Evolutionary conservation across 805 yeast genomes (phyloP), one percentile per base, ranked within the genome.

Genomic region (Saturnispora halmiae): DNA sequence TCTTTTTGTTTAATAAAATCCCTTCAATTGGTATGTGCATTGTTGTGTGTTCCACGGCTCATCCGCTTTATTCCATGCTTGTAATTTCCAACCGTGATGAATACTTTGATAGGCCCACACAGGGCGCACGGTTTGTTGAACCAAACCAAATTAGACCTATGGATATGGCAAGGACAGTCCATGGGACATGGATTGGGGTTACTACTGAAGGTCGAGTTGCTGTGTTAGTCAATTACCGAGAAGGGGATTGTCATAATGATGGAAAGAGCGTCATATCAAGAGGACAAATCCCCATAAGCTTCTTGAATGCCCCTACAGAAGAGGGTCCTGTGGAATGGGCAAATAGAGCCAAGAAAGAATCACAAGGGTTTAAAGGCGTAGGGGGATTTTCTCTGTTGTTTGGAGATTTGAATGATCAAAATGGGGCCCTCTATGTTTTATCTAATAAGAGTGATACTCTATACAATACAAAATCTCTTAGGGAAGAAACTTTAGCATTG

Each of bases 141-240:
- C 37, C 41, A 11, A 36, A 53, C 9, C 61, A 81, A 1, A 55
- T 85, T 9, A 72, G 82, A 6, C 96, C 96, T 0, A 61, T 69
- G 29, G 96, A 90, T 56, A 57, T 82, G 51, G 85, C 79, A 1
- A 59, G 87, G 27, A 60, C 66, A 1, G 87, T 77, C 41, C 84
- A 75, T 47, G 96, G 98, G 1, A 84, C 96, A 0, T 92, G 98
- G 98, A 74, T 85, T 1, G 96, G 95, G 0, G 70, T 82, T 2
- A 52, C 47, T 21, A 64, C 64, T 24, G 55, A 50, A 2, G 85
- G 85, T 0, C 67, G 70, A 44, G 43, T 88, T 2, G 82, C 94
- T 0, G 82, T 82, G 2, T 67, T 90, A 21, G 78, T 92, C 14
- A 90, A 90, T 55, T 77, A 74, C 55, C 63, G n/a, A n/a, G n/a